These are phyloP conservation scores for Metschnikowia gelsemii DNA, from an alignment of 805 yeast species.

Conservation along the genomic window DNA sequence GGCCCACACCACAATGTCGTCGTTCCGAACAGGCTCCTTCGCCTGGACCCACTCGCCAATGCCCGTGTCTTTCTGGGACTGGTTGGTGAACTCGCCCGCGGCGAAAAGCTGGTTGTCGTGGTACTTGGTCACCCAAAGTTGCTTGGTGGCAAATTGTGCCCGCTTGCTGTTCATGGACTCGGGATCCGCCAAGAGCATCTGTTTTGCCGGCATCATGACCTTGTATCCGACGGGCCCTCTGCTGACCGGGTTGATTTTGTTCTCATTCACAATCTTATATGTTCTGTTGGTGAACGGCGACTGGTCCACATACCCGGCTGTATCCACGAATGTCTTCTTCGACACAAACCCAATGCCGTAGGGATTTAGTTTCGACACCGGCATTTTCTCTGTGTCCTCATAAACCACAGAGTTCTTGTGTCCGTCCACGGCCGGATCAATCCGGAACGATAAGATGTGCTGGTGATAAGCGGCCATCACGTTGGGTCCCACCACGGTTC, in stretches of 20 bases:
- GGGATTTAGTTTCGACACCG: constrained; percentile 55
- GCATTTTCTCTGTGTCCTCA: constrained; percentile 67
- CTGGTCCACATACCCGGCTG: constrained; percentile 70
- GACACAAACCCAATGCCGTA: constrained; percentile 68
- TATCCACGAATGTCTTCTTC: constrained; percentile 63
- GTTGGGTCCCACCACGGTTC: constrained; percentile 75
- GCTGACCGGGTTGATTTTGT: constrained; percentile 64
- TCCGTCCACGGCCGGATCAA: constrained; percentile 82
- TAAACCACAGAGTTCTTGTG: constrained; percentile 70
- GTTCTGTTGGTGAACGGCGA: constrained; percentile 74
- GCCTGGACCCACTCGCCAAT: constrained; percentile 70
- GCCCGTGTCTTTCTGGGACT: constrained; percentile 70
- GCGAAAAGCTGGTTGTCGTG: constrained; percentile 70
- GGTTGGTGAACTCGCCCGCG: constrained; percentile 86
- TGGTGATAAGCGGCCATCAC: constrained; percentile 85
- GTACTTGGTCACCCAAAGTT: constrained; percentile 80
- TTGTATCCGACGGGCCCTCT: constrained; percentile 76
- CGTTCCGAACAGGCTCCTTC: constrained; percentile 65
- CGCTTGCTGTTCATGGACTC: constrained; percentile 66
- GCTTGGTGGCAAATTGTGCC: constrained; percentile 74
- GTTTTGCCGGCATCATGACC: constrained; percentile 70
- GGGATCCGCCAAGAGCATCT: constrained; percentile 66
- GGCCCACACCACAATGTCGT: constrained; percentile 77
- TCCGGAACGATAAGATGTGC: constrained; percentile 74
- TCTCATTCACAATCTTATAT: constrained; percentile 73